Conservation (phyloP, 2,329 filamentous ascomycete genomes). For the Colletotrichum neosansevieriae region DNA sequence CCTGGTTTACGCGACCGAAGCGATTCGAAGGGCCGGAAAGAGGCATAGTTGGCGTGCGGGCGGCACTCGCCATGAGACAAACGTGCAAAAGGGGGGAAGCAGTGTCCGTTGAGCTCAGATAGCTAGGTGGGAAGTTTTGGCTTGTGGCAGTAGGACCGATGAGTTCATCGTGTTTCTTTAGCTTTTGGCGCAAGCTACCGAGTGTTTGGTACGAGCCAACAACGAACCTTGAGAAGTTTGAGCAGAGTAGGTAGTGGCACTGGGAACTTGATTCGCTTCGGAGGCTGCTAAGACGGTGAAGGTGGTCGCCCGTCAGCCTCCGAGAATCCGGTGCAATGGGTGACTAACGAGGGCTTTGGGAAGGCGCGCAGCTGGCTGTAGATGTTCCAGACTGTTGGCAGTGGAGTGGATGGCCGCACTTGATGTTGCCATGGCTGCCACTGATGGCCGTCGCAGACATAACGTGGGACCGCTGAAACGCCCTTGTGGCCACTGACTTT, state of each 20-base stretch:
- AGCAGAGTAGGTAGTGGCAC: slow-evolving; percentile 1
- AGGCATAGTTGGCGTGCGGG: slow-evolving; percentile 10
- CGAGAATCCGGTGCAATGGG: slow-evolving; percentile 11
- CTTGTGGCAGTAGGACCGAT: background rate
- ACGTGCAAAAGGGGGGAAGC: slow-evolving; percentile 16
- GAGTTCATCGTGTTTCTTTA: slow-evolving; percentile 12
- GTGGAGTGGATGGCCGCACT: background rate
- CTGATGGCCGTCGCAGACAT: background rate
- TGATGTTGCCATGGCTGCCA: background rate
- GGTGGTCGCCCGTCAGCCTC: background rate
- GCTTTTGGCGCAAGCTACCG: slow-evolving; percentile 13
- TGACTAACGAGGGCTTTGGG: background rate
- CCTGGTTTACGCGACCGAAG: background rate
- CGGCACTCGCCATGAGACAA: slow-evolving; percentile 19
- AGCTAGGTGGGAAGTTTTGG: slow-evolving; percentile 12
- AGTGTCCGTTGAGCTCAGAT: slow-evolving; percentile 26
- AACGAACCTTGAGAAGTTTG: background rate
- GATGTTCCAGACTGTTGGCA: slow-evolving; percentile 26
- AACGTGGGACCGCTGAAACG: background rate
- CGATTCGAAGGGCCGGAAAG: slow-evolving; percentile 27
- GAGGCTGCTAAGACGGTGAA: slow-evolving; percentile 8
- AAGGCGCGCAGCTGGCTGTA: background rate
- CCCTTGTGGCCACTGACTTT: background rate
- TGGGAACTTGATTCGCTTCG: background rate
- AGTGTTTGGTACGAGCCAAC: slow-evolving; percentile 17